Evolutionary conservation across 139 green algal species (phyloP).

Genomic region (Pleodorina starrii): DNA sequence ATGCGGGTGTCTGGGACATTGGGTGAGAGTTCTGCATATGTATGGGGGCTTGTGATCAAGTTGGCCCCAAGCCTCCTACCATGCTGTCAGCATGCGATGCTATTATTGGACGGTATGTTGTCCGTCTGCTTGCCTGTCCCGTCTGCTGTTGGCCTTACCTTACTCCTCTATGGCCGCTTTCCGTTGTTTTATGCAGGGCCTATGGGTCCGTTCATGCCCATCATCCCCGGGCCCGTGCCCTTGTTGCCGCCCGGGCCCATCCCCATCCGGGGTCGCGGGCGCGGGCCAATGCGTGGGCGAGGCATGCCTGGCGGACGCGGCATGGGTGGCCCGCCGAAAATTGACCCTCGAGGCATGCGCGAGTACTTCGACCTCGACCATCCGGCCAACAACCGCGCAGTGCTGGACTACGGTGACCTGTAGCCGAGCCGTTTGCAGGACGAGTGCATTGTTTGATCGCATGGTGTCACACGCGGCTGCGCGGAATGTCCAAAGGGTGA

Average conservation of each 20-base stretch:
- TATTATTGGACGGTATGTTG: no score
- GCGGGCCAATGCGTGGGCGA: constrained; percentile 28
- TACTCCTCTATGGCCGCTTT: no score
- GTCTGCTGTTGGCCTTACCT: no score
- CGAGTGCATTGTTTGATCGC: neutral
- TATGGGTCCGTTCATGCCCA: constrained; percentile 70
- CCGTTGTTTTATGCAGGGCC: constrained; percentile 63
- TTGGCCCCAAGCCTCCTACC: no score
- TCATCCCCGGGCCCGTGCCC: constrained; percentile 31
- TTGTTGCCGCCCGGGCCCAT: constrained; percentile 45
- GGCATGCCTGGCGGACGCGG: constrained; percentile 17
- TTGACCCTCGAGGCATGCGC: constrained; percentile 53
- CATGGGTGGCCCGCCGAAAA: constrained; percentile 51
- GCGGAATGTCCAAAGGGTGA: no score
- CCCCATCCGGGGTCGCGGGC: constrained; percentile 37
- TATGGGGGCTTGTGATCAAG: no score
- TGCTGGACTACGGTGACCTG: constrained; percentile 92
- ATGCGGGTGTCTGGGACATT: no score
- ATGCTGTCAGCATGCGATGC: no score
- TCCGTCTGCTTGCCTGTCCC: no score
- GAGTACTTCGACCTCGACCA: constrained; percentile 90
- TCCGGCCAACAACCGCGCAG: constrained; percentile 85
- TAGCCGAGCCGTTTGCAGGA: constrained; percentile 46
- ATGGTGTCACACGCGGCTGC: no score
- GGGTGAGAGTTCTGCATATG: no score